Conservation (phyloP, 208 protist species). For the Trypanosoma scelopori region DNA sequence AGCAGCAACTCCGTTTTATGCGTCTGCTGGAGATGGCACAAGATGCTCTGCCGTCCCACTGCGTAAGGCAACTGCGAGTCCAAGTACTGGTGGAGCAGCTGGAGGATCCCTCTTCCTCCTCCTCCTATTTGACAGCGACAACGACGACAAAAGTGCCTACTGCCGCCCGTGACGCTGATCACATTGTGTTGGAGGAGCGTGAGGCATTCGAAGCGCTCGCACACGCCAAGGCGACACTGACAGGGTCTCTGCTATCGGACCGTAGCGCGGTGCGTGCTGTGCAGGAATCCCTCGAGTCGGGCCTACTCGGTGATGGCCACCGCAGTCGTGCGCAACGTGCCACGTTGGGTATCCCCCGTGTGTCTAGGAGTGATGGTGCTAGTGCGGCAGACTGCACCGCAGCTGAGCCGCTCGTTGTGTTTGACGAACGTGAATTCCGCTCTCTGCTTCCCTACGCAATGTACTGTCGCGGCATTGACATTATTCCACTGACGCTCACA, state of each 20-base stretch:
- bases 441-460: constrained; percentile 73
- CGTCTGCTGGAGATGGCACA: constrained; percentile 74
- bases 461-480: constrained; percentile 62
- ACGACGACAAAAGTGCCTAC: too few relatives aligned
- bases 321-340: neutral
- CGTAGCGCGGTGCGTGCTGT: constrained; percentile 46
- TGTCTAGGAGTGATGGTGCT: neutral
- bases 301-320: constrained; percentile 12
- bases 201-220: constrained; percentile 69
- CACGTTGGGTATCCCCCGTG: too few relatives aligned
- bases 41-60: constrained; percentile 38
- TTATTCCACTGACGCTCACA: constrained; percentile 80
- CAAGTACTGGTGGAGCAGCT: constrained; percentile 63
- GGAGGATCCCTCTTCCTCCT: neutral
- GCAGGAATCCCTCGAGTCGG: constrained; percentile 53
- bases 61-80: constrained; percentile 40
- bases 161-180: constrained; percentile 3
- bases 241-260: constrained; percentile 63
- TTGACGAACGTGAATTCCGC: constrained; percentile 88
- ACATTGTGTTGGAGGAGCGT: constrained; percentile 45
- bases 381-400: neutral
- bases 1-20: constrained; percentile 48
- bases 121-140: too few relatives aligned
- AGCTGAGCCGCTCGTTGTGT: constrained; percentile 55
- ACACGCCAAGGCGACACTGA: constrained; percentile 74